Percentiles rank a stretch among this genome's conserved stretches.
These are phyloP conservation scores for Boletales sp. DNA, from an alignment of 768 basidiomycete genomes.

Conservation along the genomic window DNA sequence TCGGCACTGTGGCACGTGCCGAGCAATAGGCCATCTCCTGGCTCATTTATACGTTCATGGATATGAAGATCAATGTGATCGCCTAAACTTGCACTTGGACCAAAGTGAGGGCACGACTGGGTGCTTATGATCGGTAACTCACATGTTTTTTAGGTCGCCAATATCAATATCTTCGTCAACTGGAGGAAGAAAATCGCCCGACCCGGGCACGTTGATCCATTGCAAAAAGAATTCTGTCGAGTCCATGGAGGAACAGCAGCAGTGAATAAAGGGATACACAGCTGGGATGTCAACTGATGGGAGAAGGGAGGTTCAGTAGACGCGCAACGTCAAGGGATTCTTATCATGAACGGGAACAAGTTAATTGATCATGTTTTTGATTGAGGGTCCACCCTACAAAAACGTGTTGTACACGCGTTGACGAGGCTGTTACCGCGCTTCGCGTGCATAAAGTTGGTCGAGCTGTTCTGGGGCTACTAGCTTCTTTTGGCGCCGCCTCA, in stretches of 20 bases:
- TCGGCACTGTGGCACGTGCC: neutral
- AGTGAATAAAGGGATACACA: too few relatives aligned
- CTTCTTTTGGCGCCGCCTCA: constrained; percentile 19
- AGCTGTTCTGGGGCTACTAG: constrained; percentile 18
- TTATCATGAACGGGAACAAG: constrained; percentile 23
- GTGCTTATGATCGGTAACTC: constrained; percentile 2
- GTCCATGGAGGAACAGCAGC: constrained; percentile 7
- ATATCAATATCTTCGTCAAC: constrained; percentile 21
- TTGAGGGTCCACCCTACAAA: constrained; percentile 35
- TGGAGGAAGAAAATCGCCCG: constrained; percentile 18
- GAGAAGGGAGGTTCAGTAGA: neutral
- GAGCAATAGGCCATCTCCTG: constrained; percentile 13
- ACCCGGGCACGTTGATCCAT: constrained; percentile 9
- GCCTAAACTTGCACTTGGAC: constrained; percentile 1
- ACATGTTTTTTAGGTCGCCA: constrained; percentile 16
- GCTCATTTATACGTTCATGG: neutral
- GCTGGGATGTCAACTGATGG: neutral
- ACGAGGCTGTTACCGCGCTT: constrained; percentile 30
- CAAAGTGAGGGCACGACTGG: constrained; percentile 7
- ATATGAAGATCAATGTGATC: neutral
- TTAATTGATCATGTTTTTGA: constrained; percentile 27
- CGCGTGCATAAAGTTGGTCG: constrained; percentile 11
- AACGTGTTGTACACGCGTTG: constrained; percentile 34
- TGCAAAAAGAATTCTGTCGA: constrained; percentile 8
- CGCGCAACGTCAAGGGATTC: constrained; percentile 22